These are phyloP conservation scores for Claviceps sp. DNA, from an alignment of 2,329 filamentous ascomycete genomes.

Conservation along the genomic window DNA sequence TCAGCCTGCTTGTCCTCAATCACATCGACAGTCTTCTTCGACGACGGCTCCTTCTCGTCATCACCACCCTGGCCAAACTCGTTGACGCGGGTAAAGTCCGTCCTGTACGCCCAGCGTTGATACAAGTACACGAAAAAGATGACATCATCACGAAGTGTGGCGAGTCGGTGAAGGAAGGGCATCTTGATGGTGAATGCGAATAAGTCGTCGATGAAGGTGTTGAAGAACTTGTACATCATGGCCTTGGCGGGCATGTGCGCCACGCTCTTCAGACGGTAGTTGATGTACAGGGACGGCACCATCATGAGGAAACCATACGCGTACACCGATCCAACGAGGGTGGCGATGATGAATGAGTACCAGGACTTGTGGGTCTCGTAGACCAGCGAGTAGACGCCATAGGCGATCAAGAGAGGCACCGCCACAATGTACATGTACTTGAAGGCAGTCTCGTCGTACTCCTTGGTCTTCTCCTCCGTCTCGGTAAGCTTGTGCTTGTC, in stretches of 20 bases:
- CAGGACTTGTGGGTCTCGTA: constrained; percentile 96
- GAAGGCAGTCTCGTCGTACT: constrained; percentile 97
- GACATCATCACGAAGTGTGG: constrained; percentile 85
- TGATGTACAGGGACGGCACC: constrained; percentile 95
- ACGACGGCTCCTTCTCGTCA: constrained; percentile 48
- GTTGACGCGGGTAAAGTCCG: constrained; percentile 86
- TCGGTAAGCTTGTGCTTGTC: constrained; percentile 95
- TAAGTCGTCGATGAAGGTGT: constrained; percentile 97
- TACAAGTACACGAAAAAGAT: constrained; percentile 98
- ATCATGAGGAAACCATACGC: constrained; percentile 99
- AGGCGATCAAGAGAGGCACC: constrained; percentile 78
- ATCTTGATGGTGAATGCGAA: constrained; percentile 99
- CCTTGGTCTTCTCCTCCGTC: constrained; percentile 94
- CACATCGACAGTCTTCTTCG: constrained; percentile 18
- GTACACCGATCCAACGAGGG: constrained; percentile 89
- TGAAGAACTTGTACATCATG: constrained; percentile 97
- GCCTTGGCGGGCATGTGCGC: constrained; percentile 95
- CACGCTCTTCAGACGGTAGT: constrained; percentile 90
- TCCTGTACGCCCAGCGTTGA: constrained; percentile 82
- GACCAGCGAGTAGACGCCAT: constrained; percentile 78
- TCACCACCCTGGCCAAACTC: constrained; percentile 98
- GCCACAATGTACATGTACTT: constrained; percentile 88
- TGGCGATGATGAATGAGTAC: constrained; percentile 94
- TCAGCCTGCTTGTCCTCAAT: constrained; percentile 25
- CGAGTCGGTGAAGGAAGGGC: constrained; percentile 83